phyloP scores from a whole-genome alignment of 805 yeast species.

The Saccharomycopsis vini region DNA sequence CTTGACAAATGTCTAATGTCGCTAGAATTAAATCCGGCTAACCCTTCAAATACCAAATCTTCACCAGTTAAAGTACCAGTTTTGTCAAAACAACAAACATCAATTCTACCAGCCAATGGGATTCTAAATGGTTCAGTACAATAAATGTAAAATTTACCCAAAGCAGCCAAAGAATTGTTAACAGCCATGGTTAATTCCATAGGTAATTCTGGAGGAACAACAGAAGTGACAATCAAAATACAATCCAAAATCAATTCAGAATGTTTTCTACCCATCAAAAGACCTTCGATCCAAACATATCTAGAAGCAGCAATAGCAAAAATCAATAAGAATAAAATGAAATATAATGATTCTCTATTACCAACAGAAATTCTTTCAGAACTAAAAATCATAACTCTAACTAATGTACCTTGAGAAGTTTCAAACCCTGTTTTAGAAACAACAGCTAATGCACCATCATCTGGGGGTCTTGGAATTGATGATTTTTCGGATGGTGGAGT shows the following conservation, averaged over 20 bases:
- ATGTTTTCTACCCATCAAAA: conserved; percentile 89
- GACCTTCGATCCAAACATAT: conserved; percentile 98
- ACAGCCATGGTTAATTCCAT: conserved; percentile 99
- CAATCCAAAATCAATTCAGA: conserved; percentile 91
- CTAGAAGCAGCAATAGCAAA: conserved; percentile 94
- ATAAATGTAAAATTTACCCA: conserved; percentile 79
- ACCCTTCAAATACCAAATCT: conserved; percentile 91
- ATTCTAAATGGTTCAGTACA: conserved; percentile 98
- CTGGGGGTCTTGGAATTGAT: conserved; percentile 61
- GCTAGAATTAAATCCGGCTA: conserved; percentile 63
- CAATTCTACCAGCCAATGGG: conserved; percentile 95
- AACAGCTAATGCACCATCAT: conserved; percentile 82
- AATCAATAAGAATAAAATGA: conserved; percentile 77
- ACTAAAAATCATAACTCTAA: conserved; percentile 94
- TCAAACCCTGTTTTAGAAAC: conserved; percentile 96
- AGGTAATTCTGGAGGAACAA: conserved; percentile 97
- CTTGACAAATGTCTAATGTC: conserved; percentile 48
- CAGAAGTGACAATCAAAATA: conserved; percentile 91
- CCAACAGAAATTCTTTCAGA: conserved; percentile 96
- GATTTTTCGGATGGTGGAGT: conserved; percentile 44
- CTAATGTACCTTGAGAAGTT: conserved; percentile 94
- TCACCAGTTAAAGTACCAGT: conserved; percentile 98
- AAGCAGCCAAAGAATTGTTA: conserved; percentile 79
- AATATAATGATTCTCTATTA: conserved; percentile 86
- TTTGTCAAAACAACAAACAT: conserved; percentile 96